A percentile compares a stretch with the other conserved stretches of the same genome.
phyloP scores from a whole-genome alignment of 352 stramenopile species.

The Phytophthora rubi region DNA sequence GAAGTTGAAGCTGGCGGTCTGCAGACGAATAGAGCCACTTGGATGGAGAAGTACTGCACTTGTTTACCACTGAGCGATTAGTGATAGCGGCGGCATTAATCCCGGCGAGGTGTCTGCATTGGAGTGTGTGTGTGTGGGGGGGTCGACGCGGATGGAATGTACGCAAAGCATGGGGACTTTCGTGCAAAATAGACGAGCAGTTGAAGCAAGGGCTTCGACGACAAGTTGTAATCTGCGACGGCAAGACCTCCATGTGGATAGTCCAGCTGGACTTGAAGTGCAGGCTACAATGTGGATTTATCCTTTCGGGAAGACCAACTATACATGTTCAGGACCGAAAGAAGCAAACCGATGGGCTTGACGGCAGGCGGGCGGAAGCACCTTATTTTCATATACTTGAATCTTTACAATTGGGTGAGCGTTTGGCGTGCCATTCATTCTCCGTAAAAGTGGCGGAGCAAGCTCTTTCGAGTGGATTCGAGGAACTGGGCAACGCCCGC shows the following conservation, averaged over 20 bases:
- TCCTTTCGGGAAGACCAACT: too few species aligned
- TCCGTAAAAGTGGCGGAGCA: constrained; percentile 37
- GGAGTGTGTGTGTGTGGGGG: too few species aligned
- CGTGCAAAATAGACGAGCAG: constrained; percentile 9
- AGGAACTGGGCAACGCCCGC: constrained; percentile 29
- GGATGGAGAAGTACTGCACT: constrained; percentile 1
- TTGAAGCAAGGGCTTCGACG: constrained; percentile 21
- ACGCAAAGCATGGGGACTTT: constrained; percentile 3
- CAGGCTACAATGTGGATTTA: neutral
- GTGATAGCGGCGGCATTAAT: neutral
- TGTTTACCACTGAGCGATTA: neutral
- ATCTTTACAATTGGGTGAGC: neutral
- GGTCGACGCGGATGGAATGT: too few species aligned
- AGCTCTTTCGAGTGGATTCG: constrained; percentile 25
- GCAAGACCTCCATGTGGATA: neutral
- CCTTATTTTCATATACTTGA: neutral
- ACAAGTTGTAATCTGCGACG: constrained; percentile 17
- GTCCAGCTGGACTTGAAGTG: neutral
- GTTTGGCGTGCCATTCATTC: constrained; percentile 12
- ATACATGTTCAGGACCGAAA: too few species aligned
- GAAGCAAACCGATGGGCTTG: neutral
- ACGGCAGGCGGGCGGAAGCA: too few species aligned
- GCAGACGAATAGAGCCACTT: constrained; percentile 34
- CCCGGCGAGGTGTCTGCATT: neutral
- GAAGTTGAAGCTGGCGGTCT: constrained; percentile 28